Evolutionary conservation across 2,329 filamentous ascomycete genomes (phyloP), one percentile per base, ranked within the genome.

Genomic region (Fusarium annulatum): DNA sequence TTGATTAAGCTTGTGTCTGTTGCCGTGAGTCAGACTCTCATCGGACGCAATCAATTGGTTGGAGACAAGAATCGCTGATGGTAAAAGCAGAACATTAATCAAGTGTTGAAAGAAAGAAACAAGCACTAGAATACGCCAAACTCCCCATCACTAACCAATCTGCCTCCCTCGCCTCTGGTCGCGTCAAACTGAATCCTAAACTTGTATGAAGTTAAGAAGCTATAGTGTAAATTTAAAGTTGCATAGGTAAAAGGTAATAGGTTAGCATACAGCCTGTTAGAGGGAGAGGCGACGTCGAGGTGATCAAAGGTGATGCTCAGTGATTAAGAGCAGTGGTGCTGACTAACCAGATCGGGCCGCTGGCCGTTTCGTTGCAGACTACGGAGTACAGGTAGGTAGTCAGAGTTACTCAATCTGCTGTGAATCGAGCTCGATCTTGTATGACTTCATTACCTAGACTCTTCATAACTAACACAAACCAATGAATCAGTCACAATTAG

Each of bases 401-500:
- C 61, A 61, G 39, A 43, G 39, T 41, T 42, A 61, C 46, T 23
- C 30, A 38, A 8, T 19, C 23, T 59, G n/a, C 30, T 23, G 28
- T 45, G 48, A 59, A 30, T 52, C 33, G 33, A 33, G 33, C 26
- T 48, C 45, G 30, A 42, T 34, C 36, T 48, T 56, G 26, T 26
- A 61, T 55, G 34, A 55, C 43, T 26, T 52, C 26, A 61, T 48
- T 9, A 30, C 28, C 28, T 30, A 51, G n/a, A 15, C 14, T 19
- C 8, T 23, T 30, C 21, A 9, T 19, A 11, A 39, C 61, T 68
- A 52, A 75, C 46, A 60, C 3, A 21, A 9, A 43, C 6, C 36
- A 41, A 89, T 90, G 86, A 87, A 86, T 79, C 88, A 97, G 88
- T 97, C 95, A 75, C 96, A 99, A 85, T 85, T 95, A 76, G 95